A percentile compares a stretch with the other conserved stretches of the same genome.
Evolutionary conservation across 208 protist genomes (phyloP).

Genomic region (Trypanosoma brucei): DNA sequence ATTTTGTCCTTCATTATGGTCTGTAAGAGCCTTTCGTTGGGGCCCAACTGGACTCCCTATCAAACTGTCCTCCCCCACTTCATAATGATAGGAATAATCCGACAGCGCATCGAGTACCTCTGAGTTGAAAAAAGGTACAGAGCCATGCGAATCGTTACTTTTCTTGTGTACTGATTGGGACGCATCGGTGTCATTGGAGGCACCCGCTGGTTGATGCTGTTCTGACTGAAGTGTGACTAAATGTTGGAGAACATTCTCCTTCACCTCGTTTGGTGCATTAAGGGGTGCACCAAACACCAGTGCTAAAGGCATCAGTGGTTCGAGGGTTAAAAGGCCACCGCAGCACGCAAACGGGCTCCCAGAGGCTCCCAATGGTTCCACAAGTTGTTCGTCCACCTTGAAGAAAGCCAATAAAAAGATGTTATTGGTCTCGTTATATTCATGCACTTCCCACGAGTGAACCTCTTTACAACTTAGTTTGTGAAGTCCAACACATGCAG

Average conservation of each 20-base stretch:
- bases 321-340: constrained; percentile 46
- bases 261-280: constrained; percentile 32
- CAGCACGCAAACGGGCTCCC: constrained; percentile 47
- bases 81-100: too few species aligned
- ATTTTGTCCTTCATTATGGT: too few species aligned
- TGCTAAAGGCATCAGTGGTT: constrained; percentile 76
- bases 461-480: constrained; percentile 26
- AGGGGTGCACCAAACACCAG: constrained; percentile 59
- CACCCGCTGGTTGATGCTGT: constrained; percentile 45
- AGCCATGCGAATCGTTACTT: not conserved
- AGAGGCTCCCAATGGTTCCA: constrained; percentile 22
- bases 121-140: not conserved
- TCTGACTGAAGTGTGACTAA: constrained; percentile 69
- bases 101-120: too few species aligned
- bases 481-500: constrained; percentile 73
- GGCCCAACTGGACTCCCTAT: too few species aligned
- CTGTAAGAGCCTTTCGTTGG: too few species aligned
- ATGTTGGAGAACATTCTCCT: constrained; percentile 71
- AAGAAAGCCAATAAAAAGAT: constrained; percentile 79
- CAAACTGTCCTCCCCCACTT: too few species aligned
- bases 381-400: constrained; percentile 40
- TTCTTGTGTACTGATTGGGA: not conserved
- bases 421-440: constrained; percentile 33
- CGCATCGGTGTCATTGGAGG: not conserved
- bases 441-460: constrained; percentile 40